Evolutionary conservation across 441 rosid genomes (phyloP).

Genomic region (Syzygium malaccense): DNA sequence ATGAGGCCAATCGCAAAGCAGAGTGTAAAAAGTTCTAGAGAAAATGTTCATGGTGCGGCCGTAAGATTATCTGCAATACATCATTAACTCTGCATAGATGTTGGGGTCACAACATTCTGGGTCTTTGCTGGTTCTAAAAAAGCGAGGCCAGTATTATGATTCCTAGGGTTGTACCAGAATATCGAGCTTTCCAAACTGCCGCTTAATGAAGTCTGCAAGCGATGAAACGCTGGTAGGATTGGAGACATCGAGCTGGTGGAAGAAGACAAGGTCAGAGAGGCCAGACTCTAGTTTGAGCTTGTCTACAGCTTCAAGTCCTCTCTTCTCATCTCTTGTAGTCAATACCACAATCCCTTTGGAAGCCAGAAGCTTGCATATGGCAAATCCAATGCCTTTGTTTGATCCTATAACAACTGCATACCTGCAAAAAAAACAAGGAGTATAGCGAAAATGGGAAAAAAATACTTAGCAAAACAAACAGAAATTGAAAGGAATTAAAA

Average conservation of each 20-base stretch:
- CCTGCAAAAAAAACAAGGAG: background rate
- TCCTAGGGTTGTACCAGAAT: background rate
- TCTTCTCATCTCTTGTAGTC: slow-evolving; percentile 1
- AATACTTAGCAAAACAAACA: background rate
- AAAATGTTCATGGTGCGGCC: background rate
- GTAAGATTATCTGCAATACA: background rate
- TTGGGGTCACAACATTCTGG: background rate
- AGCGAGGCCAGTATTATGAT: background rate
- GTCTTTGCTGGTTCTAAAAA: background rate
- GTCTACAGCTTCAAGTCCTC: background rate
- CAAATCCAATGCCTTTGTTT: slow-evolving; percentile 3
- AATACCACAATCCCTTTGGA: background rate
- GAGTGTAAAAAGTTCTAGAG: background rate
- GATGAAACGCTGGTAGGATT: background rate
- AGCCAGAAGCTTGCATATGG: slow-evolving; percentile 1
- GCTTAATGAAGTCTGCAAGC: background rate
- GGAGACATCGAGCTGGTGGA: background rate
- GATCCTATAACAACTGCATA: slow-evolving; percentile 5
- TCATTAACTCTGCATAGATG: background rate
- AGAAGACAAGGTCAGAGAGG: background rate
- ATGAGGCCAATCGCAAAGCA: background rate
- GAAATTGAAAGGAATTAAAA: background rate
- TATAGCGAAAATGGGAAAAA: background rate
- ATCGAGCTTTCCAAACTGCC: slow-evolving; percentile 1
- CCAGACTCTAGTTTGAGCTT: background rate